Evolutionary conservation across 2,329 filamentous ascomycete species (phyloP).

Genomic region (Aphanocladium album): DNA sequence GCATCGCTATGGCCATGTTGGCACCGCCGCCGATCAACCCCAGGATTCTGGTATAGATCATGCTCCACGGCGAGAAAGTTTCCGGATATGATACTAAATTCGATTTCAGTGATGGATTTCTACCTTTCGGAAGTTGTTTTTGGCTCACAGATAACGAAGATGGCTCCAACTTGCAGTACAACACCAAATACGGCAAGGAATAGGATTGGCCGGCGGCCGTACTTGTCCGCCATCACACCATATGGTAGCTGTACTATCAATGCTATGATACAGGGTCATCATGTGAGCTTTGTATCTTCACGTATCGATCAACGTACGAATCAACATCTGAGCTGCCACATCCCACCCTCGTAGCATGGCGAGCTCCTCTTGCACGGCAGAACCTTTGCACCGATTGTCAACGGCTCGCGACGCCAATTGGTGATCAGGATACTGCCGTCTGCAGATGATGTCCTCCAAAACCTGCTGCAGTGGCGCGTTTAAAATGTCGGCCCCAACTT

Average conservation of each 20-base stretch:
- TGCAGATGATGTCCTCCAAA: constrained; percentile 50
- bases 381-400: constrained; percentile 44
- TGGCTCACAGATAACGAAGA: too few species aligned
- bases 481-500: neutral
- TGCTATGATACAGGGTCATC: constrained; percentile 20
- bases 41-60: too few species aligned
- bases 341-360: constrained; percentile 48
- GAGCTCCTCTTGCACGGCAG: constrained; percentile 44
- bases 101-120: too few species aligned
- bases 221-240: constrained; percentile 42
- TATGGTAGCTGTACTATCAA: constrained; percentile 40
- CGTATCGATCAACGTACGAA: constrained; percentile 29
- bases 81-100: too few species aligned
- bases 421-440: constrained; percentile 40
- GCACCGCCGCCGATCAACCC: too few species aligned
- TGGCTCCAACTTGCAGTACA: too few species aligned
- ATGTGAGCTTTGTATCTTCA: neutral
- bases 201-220: too few species aligned
- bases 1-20: too few species aligned
- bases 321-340: constrained; percentile 39
- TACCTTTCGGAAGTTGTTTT: too few species aligned
- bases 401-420: constrained; percentile 24
- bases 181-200: too few species aligned
- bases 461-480: constrained; percentile 37
- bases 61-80: too few species aligned